Conservation (phyloP, 352 stramenopile species). For the Plasmopara muralis region DNA sequence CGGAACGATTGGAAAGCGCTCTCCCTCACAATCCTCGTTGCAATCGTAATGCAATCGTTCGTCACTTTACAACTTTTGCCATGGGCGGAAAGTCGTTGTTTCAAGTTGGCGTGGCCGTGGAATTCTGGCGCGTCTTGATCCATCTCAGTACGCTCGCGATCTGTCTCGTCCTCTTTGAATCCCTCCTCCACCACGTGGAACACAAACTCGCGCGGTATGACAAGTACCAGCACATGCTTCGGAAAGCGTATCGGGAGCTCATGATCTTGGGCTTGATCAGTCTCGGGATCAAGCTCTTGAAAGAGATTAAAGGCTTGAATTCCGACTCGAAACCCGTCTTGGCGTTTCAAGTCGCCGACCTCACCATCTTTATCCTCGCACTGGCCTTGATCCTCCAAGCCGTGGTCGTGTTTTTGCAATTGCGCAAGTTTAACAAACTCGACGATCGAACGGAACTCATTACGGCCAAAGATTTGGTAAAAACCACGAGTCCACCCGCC, state of each 20-base stretch:
- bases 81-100: slow-evolving; percentile 43
- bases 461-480: slow-evolving; percentile 32
- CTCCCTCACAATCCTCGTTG: background rate
- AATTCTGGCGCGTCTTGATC: slow-evolving; percentile 44
- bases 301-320: slow-evolving; percentile 29
- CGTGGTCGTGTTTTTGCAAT: slow-evolving; percentile 34
- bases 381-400: slow-evolving; percentile 50
- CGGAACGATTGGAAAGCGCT: background rate
- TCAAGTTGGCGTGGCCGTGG: slow-evolving; percentile 44
- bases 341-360: slow-evolving; percentile 47
- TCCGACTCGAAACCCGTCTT: slow-evolving; percentile 29
- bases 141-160: slow-evolving; percentile 44
- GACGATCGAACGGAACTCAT: slow-evolving; percentile 42
- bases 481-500: slow-evolving; percentile 13
- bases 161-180: slow-evolving; percentile 48
- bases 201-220: slow-evolving; percentile 41
- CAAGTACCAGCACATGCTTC: slow-evolving; percentile 69
- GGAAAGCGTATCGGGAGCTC: slow-evolving; percentile 52
- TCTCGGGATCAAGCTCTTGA: slow-evolving; percentile 44
- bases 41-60: background rate
- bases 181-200: slow-evolving; percentile 35
- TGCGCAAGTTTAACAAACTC: slow-evolving; percentile 31
- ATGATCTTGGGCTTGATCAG: slow-evolving; percentile 58
- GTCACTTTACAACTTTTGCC: slow-evolving; percentile 16
- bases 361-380: slow-evolving; percentile 51